phyloP scores from a whole-genome alignment of 1,139 yeast genomes.

The Protomyces inouyei region DNA sequence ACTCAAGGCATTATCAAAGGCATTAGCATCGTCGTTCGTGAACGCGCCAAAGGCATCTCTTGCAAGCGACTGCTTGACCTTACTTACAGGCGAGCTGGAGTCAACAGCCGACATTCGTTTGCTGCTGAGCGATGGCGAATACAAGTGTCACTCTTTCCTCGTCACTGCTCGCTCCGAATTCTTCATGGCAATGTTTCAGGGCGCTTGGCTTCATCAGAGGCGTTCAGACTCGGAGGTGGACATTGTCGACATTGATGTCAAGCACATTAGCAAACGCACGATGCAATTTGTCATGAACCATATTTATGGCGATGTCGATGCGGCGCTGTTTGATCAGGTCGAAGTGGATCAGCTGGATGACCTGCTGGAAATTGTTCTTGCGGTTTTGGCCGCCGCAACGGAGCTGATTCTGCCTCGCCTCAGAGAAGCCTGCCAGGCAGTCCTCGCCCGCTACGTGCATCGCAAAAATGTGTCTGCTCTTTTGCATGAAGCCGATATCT shows the following conservation, averaged over 20 bases:
- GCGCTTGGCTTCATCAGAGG: constrained; percentile 25
- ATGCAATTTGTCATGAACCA: constrained; percentile 53
- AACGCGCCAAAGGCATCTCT: constrained; percentile 32
- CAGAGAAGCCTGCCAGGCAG: constrained; percentile 57
- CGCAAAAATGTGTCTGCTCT: constrained; percentile 41
- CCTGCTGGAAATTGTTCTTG: constrained; percentile 54
- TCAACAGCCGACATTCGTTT: constrained; percentile 39
- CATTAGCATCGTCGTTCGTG: constrained; percentile 30
- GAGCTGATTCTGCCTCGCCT: constrained; percentile 58
- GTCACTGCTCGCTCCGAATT: constrained; percentile 56
- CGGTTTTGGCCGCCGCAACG: constrained; percentile 59
- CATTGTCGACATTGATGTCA: constrained; percentile 42
- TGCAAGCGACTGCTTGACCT: constrained; percentile 31
- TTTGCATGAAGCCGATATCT: constrained; percentile 51
- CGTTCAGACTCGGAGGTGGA: constrained; percentile 29
- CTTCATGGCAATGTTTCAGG: constrained; percentile 43
- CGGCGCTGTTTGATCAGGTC: constrained; percentile 46
- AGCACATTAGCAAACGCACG: constrained; percentile 45
- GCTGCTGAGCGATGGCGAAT: constrained; percentile 45
- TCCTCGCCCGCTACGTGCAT: constrained; percentile 50
- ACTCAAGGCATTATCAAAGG: constrained; percentile 33
- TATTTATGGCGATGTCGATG: constrained; percentile 53
- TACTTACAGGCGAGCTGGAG: constrained; percentile 29
- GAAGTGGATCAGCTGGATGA: constrained; percentile 42
- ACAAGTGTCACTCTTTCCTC: constrained; percentile 47